phyloP scores from a whole-genome alignment of 441 rosid genomes.

The Syzygium syzygioides region DNA sequence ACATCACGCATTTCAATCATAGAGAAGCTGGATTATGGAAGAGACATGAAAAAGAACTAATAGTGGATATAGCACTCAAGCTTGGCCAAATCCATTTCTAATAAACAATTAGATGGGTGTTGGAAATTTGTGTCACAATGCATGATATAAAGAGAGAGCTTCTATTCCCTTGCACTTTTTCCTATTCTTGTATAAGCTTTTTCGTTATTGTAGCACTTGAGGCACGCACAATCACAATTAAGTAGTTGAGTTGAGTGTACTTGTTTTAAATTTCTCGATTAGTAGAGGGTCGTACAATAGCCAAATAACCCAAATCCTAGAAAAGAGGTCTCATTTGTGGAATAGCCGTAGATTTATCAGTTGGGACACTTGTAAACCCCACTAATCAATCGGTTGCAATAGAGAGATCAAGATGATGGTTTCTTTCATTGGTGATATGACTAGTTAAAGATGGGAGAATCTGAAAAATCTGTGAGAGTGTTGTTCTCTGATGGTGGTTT shows the following conservation, averaged over 20 bases:
- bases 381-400: not conserved
- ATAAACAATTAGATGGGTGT: not conserved
- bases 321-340: not conserved
- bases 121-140: slow-evolving; percentile 4
- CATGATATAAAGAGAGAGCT: not conserved
- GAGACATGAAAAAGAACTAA: not conserved
- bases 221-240: not conserved
- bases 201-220: not conserved
- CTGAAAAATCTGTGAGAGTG: not conserved
- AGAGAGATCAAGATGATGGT: not conserved
- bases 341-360: not conserved
- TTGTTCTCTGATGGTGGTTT: not conserved
- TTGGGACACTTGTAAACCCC: not conserved
- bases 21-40: not conserved
- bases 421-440: not conserved
- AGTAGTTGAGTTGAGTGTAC: not conserved
- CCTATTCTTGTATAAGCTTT: not conserved
- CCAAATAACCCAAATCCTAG: not conserved
- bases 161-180: not conserved
- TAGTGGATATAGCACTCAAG: not conserved
- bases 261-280: not conserved
- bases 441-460: not conserved
- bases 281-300: not conserved
- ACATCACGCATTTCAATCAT: not conserved
- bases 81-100: not conserved